Base-by-base conservation (phyloP, 495 filamentous ascomycete species). In the Hypomontagnella monticulosa region DNA sequence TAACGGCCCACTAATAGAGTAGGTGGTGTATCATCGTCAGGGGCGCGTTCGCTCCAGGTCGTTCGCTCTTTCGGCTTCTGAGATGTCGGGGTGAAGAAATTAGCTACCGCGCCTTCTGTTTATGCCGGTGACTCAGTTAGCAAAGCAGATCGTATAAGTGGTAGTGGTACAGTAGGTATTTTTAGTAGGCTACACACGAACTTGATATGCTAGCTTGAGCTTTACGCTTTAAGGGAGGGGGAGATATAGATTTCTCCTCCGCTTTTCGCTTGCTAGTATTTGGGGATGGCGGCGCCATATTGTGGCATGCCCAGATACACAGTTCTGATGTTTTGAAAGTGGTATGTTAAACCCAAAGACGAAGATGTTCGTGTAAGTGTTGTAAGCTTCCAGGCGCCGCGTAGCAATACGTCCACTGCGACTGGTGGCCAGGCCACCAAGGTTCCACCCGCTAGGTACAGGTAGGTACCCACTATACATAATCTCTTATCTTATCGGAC, bases 71-170 rank as follows among this genome's bases (percentile, higher is more conserved):
- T 92, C 44, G 89, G 85, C 76, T 97, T 98, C 71, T 97, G 83
- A 4, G 93, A 97, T 0, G 82, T 72, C 0, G 95, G 93, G 0
- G 88, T 97, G 79, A 99, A 97, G 78, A 99, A 99, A 34, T 83
- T 91, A 10, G 89, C 83, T 8, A 96, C 87, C 0, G 88, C 81
- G 27, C 67, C 74, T 81, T 92, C 81, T 92, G 79, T 82, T 47
- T 16, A 20, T 15, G 11, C 50, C 18, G 51, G 48, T 23, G 23
- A 2, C 6, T 57, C 27, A 3, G 30, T 49, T n/a, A 57, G 52
- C 63, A 36, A 51, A 8, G 42, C 4, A 62, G 47, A 11, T 36
- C 5, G 36, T 47, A 11, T 15, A 16, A 18, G 14, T 23, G 15
- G 2, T 6, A 15, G 40, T n/a, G 47, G 16, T 44, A 36, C 18